Percentiles rank a stretch among this genome's conserved stretches.
These are phyloP conservation scores for Buddleja alternifolia DNA, from an alignment of 257 asterid species.

Conservation along the genomic window DNA sequence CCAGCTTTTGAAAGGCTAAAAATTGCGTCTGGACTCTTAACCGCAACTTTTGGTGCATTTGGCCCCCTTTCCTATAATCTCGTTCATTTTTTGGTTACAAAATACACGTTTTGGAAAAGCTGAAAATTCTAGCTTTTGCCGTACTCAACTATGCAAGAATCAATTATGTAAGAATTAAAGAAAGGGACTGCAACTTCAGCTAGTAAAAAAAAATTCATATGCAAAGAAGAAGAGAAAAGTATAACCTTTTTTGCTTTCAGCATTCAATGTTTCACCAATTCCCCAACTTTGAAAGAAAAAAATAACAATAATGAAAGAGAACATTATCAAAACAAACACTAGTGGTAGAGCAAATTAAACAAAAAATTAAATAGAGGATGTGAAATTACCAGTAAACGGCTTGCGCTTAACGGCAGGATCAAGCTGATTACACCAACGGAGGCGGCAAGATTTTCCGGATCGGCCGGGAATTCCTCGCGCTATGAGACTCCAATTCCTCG, in stretches of 20 bases:
- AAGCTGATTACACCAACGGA: slow-evolving; percentile 97
- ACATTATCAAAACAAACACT: background rate
- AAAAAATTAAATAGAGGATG: background rate
- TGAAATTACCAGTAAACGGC: slow-evolving; percentile 71
- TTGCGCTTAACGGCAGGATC: slow-evolving; percentile 82
- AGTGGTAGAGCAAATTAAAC: background rate
- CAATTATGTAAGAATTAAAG: too few species aligned
- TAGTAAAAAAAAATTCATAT: background rate
- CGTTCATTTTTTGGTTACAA: too few species aligned
- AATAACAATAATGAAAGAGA: background rate
- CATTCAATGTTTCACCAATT: background rate
- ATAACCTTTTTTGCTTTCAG: background rate
- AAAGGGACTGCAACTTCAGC: slow-evolving; percentile 7
- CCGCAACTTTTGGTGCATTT: too few species aligned
- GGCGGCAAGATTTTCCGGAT: slow-evolving; percentile 92
- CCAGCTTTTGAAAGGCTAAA: too few species aligned
- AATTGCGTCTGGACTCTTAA: too few species aligned
- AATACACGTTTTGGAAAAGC: too few species aligned
- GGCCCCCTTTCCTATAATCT: too few species aligned
- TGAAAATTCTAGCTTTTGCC: too few species aligned
- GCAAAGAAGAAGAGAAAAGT: background rate
- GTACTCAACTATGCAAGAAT: too few species aligned
- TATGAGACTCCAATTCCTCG: slow-evolving; percentile 86
- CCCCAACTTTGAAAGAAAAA: background rate
- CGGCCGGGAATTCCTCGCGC: slow-evolving; percentile 91